Evolutionary conservation across 176 grass and related monocot genomes (phyloP).

Genomic region (Cymbopogon citratus): DNA sequence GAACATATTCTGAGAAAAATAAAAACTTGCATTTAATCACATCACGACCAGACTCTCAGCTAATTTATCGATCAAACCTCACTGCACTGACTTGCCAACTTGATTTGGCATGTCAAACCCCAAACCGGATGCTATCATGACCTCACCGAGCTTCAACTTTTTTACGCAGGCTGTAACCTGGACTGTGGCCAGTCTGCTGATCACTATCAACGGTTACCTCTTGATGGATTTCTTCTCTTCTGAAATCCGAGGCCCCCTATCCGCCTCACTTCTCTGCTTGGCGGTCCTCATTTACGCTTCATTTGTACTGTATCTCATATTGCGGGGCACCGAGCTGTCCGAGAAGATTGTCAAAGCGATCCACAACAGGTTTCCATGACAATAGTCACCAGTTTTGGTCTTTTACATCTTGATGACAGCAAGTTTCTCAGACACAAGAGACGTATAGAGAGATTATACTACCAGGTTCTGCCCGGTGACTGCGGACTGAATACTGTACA

Average conservation of each 20-base stretch:
- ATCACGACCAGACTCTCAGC: neutral
- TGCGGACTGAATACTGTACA: too few relatives aligned
- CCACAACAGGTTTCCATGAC: constrained; percentile 40
- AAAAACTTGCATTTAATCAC: neutral
- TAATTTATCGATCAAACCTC: neutral
- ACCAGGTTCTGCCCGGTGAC: too few relatives aligned
- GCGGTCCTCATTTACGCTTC: constrained; percentile 43
- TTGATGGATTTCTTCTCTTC: constrained; percentile 85
- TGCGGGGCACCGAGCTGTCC: constrained; percentile 47
- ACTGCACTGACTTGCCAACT: neutral
- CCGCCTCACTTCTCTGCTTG: constrained; percentile 41
- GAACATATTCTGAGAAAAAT: neutral
- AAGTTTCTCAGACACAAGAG: neutral
- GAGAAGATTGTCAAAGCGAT: constrained; percentile 35
- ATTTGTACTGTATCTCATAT: constrained; percentile 75
- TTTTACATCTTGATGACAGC: constrained; percentile 18
- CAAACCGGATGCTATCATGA: neutral
- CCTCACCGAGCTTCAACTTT: neutral
- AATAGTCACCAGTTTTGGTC: neutral
- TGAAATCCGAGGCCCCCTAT: constrained; percentile 60
- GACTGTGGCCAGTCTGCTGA: constrained; percentile 67
- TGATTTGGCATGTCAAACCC: neutral
- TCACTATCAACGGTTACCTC: constrained; percentile 80
- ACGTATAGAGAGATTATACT: neutral
- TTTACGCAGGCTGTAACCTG: constrained; percentile 69